Evolutionary conservation across 1,284 basidiomycete species (phyloP).

Genomic region (Tremellales sp.): DNA sequence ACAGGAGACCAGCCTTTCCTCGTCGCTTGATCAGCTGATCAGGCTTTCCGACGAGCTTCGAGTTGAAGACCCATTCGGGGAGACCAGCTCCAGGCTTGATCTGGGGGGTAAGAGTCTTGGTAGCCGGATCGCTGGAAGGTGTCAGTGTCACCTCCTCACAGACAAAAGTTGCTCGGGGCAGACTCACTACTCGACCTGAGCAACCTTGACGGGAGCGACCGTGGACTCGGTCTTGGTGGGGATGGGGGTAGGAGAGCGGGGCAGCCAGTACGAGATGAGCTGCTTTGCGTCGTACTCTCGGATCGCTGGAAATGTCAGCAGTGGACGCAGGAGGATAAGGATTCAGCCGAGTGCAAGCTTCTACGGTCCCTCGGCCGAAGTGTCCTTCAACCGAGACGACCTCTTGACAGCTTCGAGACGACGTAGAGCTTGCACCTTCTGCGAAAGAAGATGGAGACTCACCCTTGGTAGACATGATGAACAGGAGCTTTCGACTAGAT

Average conservation of each 20-base stretch:
- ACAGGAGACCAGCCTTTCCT: conserved; percentile 93
- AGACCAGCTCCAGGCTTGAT: conserved; percentile 63
- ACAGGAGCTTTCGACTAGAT: conserved; percentile 3
- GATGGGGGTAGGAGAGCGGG: conserved; percentile 65
- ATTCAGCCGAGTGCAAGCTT: too few relatives aligned
- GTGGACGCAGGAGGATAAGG: neutral
- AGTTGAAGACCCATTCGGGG: conserved; percentile 76
- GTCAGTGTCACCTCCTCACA: neutral
- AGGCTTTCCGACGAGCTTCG: conserved; percentile 87
- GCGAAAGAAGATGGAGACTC: conserved; percentile 15
- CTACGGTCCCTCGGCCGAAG: neutral
- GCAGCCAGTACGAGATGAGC: conserved; percentile 87
- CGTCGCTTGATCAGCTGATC: conserved; percentile 99
- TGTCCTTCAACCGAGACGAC: neutral
- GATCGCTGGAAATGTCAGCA: conserved; percentile 58
- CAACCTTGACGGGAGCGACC: conserved; percentile 47
- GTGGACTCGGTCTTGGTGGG: conserved; percentile 45
- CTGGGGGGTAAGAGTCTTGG: conserved; percentile 66
- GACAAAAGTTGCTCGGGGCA: neutral
- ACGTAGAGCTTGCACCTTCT: neutral
- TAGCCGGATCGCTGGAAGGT: conserved; percentile 76
- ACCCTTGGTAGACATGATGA: conserved; percentile 50
- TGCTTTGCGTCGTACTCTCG: conserved; percentile 94
- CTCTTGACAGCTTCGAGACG: neutral
- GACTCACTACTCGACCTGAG: conserved; percentile 49